phyloP scores from a whole-genome alignment of 441 rosid species.

The Erodium trifolium region DNA sequence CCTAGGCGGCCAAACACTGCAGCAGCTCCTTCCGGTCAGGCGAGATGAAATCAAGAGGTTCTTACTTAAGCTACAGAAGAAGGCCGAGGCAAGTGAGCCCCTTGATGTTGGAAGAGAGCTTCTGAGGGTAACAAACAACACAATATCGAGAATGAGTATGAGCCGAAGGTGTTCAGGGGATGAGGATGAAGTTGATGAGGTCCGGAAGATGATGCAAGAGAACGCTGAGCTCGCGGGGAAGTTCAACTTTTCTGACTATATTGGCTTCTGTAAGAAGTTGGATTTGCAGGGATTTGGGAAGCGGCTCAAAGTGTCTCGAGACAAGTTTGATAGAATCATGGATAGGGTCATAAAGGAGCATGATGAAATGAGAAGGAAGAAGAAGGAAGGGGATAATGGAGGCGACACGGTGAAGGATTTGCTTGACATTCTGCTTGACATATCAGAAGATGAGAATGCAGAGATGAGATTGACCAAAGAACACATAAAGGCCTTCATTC shows the following conservation, averaged over 20 bases:
- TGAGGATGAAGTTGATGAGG: slow-evolving; percentile 33
- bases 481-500: slow-evolving; percentile 57
- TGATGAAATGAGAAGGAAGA: slow-evolving; percentile 23
- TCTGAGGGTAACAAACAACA: slow-evolving; percentile 28
- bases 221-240: slow-evolving; percentile 29
- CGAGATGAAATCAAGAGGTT: slow-evolving; percentile 26
- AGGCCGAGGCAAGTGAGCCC: slow-evolving; percentile 22
- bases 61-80: slow-evolving; percentile 18
- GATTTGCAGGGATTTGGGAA: slow-evolving; percentile 43
- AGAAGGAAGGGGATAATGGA: slow-evolving; percentile 7
- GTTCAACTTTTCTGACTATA: slow-evolving; percentile 36
- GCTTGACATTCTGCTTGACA: slow-evolving; percentile 33
- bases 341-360: slow-evolving; percentile 39
- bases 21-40: slow-evolving; percentile 29
- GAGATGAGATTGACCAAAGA: slow-evolving; percentile 50
- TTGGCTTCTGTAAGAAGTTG: slow-evolving; percentile 39
- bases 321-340: slow-evolving; percentile 29
- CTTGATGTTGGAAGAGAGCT: slow-evolving; percentile 37
- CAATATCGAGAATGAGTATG: slow-evolving; percentile 36
- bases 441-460: slow-evolving; percentile 36
- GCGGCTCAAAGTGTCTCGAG: slow-evolving; percentile 27
- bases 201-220: slow-evolving; percentile 30
- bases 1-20: slow-evolving; percentile 32
- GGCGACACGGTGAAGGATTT: slow-evolving; percentile 28
- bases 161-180: slow-evolving; percentile 25